Conservation (phyloP, 495 filamentous ascomycete species). For the Hypoxylon cercidicola region DNA sequence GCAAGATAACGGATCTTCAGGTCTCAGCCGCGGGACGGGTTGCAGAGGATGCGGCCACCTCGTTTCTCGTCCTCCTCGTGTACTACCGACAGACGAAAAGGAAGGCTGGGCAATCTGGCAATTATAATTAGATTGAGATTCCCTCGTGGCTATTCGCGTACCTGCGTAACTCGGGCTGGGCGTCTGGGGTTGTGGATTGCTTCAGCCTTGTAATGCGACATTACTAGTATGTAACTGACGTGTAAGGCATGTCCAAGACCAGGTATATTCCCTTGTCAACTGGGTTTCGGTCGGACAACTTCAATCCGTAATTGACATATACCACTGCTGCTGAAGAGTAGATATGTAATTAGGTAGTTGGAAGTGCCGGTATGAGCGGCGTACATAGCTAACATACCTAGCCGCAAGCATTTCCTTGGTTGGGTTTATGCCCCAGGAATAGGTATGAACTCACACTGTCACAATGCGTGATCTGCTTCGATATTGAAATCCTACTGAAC, state of each 20-base stretch:
- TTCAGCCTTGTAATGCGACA: conserved; percentile 20
- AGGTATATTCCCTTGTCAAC: too few relatives aligned
- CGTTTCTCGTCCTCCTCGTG: conserved; percentile 5
- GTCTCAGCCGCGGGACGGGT: conserved; percentile 15
- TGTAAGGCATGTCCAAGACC: neutral
- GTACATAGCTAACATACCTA: too few relatives aligned
- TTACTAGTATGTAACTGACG: neutral
- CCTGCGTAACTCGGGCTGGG: conserved; percentile 36
- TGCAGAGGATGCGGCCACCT: conserved; percentile 32
- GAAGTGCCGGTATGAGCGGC: too few relatives aligned
- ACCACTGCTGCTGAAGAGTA: too few relatives aligned
- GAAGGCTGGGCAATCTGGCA: conserved; percentile 22
- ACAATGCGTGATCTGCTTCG: too few relatives aligned
- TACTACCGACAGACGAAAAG: neutral
- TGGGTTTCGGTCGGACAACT: too few relatives aligned
- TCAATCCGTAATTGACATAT: too few relatives aligned
- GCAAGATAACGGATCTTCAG: conserved; percentile 8
- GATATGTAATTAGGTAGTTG: too few relatives aligned
- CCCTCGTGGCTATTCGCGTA: conserved; percentile 37
- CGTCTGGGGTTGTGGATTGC: conserved; percentile 12
- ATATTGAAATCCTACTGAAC: neutral
- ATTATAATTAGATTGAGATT: conserved; percentile 32
- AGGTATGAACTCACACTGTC: too few relatives aligned
- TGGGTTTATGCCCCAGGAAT: neutral
- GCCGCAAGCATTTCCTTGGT: too few relatives aligned